Evolutionary conservation across 179 eudicot genomes (phyloP).

Genomic region (Sideroxylon spinosum): DNA sequence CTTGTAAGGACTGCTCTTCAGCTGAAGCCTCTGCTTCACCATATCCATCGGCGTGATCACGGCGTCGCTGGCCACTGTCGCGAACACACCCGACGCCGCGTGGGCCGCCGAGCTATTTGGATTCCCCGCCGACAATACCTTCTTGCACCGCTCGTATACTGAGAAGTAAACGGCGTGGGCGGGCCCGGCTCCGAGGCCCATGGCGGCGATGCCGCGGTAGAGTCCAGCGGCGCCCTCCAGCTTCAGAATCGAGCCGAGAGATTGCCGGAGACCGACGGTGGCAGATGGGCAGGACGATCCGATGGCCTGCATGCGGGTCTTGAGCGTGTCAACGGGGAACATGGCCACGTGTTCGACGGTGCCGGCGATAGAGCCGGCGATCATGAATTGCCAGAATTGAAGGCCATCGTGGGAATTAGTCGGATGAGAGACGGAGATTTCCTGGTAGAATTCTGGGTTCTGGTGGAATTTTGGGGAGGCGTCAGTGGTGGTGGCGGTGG

Average conservation of each 20-base stretch:
- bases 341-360: constrained; percentile 40
- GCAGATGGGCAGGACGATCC: constrained; percentile 21
- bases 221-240: constrained; percentile 26
- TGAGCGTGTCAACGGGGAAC: constrained; percentile 42
- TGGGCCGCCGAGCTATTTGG: constrained; percentile 51
- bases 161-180: constrained; percentile 38
- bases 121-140: constrained; percentile 31
- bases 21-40: constrained; percentile 83
- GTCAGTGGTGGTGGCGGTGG: constrained; percentile 10
- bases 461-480: constrained; percentile 14
- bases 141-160: constrained; percentile 29
- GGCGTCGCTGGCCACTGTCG: constrained; percentile 74
- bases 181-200: constrained; percentile 37
- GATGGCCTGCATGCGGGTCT: constrained; percentile 39
- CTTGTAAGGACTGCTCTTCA: constrained; percentile 61
- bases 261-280: constrained; percentile 17
- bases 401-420: constrained; percentile 37
- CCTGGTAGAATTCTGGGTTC: constrained; percentile 19
- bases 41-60: constrained; percentile 81
- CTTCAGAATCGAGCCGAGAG: constrained; percentile 27
- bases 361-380: constrained; percentile 42
- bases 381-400: constrained; percentile 37
- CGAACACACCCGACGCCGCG: constrained; percentile 66
- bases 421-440: constrained; percentile 19
- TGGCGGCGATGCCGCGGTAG: constrained; percentile 32